phyloP scores from a whole-genome alignment of 202 grass and related monocot species.

The Saccharum hybrid region DNA sequence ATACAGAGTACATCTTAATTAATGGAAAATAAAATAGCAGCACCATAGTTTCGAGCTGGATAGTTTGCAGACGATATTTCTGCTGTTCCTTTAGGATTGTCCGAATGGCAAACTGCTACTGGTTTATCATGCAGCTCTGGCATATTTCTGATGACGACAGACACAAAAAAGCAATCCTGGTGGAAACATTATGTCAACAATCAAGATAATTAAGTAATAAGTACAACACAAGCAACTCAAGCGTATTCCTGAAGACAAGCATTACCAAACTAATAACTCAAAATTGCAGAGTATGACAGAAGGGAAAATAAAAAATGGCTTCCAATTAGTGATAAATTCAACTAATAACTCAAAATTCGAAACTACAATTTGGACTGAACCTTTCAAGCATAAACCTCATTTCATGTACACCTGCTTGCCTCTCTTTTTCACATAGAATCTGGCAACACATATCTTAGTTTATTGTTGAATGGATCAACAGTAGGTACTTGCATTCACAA shows the following conservation, averaged over 20 bases:
- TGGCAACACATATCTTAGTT: constrained; percentile 9
- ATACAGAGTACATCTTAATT: background rate
- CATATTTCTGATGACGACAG: constrained; percentile 81
- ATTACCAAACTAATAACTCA: constrained; percentile 65
- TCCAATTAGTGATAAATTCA: constrained; percentile 28
- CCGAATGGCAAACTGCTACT: constrained; percentile 92
- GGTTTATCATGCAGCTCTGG: constrained; percentile 85
- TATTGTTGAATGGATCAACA: background rate
- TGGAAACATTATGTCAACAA: constrained; percentile 38
- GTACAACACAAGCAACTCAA: constrained; percentile 37
- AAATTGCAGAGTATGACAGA: constrained; percentile 29
- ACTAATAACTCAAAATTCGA: background rate
- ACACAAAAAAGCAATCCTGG: constrained; percentile 96
- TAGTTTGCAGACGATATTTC: constrained; percentile 99
- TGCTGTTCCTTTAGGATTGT: constrained; percentile 92
- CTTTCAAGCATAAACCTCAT: constrained; percentile 22
- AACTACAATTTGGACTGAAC: constrained; percentile 17
- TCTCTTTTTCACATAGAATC: constrained; percentile 23
- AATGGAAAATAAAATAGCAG: constrained; percentile 40
- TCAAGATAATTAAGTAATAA: constrained; percentile 34
- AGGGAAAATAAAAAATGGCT: constrained; percentile 6
- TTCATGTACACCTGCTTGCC: constrained; percentile 10
- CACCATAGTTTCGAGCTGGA: constrained; percentile 84
- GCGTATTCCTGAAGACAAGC: constrained; percentile 52
- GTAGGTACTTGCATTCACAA: background rate